A percentile compares a stretch with the other conserved stretches of the same genome.
Evolutionary conservation across 2,329 filamentous ascomycete species (phyloP).

Genomic region (Phyllosticta ampelicida): DNA sequence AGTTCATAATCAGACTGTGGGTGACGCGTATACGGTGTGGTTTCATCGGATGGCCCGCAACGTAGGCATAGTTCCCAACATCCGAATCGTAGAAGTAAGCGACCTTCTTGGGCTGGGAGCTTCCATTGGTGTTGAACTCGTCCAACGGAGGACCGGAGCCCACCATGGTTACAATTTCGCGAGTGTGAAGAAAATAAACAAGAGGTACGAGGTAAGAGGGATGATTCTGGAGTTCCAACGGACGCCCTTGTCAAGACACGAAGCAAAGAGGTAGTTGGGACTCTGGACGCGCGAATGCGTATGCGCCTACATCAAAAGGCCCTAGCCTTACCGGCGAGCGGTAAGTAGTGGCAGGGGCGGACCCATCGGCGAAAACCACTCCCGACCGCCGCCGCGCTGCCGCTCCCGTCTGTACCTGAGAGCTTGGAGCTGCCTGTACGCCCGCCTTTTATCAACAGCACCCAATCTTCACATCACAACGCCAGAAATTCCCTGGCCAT

Average conservation of each 20-base stretch:
- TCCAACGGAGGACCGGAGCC: slow-evolving; percentile 10
- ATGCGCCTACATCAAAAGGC: not conserved
- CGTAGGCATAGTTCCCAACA: slow-evolving; percentile 96
- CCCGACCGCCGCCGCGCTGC: no score
- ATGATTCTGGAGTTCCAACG: not conserved
- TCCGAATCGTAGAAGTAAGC: slow-evolving; percentile 98
- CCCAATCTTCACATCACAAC: not conserved
- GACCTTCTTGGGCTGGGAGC: slow-evolving; percentile 51
- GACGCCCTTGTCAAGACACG: not conserved
- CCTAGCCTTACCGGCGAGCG: not conserved
- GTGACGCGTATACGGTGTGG: slow-evolving; percentile 58
- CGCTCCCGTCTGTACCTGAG: not conserved
- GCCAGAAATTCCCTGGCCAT: not conserved
- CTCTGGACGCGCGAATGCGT: not conserved
- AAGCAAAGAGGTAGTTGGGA: not conserved
- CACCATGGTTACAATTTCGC: slow-evolving; percentile 11
- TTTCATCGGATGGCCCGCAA: slow-evolving; percentile 60
- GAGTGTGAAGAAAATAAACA: not conserved
- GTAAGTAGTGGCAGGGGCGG: not conserved
- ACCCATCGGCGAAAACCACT: not conserved
- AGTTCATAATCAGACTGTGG: slow-evolving; percentile 58
- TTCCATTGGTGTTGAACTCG: slow-evolving; percentile 16
- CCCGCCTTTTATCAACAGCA: not conserved
- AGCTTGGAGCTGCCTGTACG: no score
- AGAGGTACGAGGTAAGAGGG: not conserved